Conservation (phyloP, 2,329 filamentous ascomycete genomes). For the Sclerotinia spermophila region DNA sequence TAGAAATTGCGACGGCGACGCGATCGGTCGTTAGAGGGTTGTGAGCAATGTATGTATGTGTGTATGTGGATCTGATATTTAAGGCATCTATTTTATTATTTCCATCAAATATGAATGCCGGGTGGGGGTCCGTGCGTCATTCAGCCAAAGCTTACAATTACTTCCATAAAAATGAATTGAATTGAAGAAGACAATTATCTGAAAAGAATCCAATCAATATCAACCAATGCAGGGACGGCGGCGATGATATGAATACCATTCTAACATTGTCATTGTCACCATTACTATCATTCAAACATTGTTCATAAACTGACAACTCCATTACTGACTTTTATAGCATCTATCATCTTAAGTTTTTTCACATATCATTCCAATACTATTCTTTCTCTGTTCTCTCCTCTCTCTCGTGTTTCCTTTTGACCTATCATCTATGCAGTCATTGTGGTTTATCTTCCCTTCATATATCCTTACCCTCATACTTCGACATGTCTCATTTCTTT, state of each 20-base stretch:
- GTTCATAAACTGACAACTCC: background rate
- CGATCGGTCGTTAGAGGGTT: conserved; percentile 18
- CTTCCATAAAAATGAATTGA: background rate
- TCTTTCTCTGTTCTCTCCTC: background rate
- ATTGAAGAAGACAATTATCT: no score
- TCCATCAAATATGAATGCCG: background rate
- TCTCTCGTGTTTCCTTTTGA: background rate
- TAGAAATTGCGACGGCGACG: conserved; percentile 22
- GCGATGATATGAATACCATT: background rate
- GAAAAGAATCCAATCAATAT: background rate
- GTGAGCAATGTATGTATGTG: background rate
- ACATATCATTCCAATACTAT: background rate
- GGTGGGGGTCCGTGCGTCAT: background rate
- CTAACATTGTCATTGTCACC: background rate
- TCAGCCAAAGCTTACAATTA: background rate
- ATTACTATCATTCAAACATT: conserved; percentile 15
- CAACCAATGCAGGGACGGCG: background rate
- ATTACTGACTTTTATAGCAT: background rate
- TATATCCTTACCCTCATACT: background rate
- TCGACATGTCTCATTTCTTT: conserved; percentile 27
- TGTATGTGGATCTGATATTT: background rate
- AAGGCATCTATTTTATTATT: background rate
- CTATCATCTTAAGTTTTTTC: background rate
- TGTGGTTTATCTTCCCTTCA: background rate
- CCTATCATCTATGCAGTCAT: background rate